phyloP scores from a whole-genome alignment of 192 early-diverging fungal genomes.

The Helicostylum pulchrum region DNA sequence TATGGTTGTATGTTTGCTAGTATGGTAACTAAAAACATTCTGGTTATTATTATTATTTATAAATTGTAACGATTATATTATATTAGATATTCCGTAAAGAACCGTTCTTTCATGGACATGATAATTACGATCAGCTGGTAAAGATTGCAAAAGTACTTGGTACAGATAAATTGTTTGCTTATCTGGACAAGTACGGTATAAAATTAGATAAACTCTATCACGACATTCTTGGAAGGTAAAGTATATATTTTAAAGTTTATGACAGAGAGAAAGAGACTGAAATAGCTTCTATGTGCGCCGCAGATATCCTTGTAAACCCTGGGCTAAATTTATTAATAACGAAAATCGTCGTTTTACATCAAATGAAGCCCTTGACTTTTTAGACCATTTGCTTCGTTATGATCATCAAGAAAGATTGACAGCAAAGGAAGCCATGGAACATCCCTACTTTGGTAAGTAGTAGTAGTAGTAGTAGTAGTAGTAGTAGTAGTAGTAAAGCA shows the following conservation, averaged over 20 bases:
- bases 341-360: constrained; percentile 84
- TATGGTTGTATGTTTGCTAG: constrained; percentile 99
- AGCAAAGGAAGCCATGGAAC: constrained; percentile 82
- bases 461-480: too few species aligned
- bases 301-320: constrained; percentile 75
- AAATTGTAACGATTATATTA: not conserved
- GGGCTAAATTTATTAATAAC: constrained; percentile 78
- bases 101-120: constrained; percentile 98
- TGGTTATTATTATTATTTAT: not conserved
- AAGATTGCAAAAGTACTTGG: constrained; percentile 98
- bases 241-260: not conserved
- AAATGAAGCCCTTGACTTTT: constrained; percentile 83
- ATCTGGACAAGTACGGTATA: constrained; percentile 95
- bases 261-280: too few species aligned
- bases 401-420: constrained; percentile 90
- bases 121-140: constrained; percentile 98
- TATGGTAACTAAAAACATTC: constrained; percentile 68
- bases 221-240: constrained; percentile 73
- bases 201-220: constrained; percentile 88
- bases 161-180: constrained; percentile 90
- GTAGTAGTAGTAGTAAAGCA: not conserved
- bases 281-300: not conserved
- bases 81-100: constrained; percentile 96
- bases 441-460: constrained; percentile 66
- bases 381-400: constrained; percentile 87